Percentiles rank a stretch among this genome's conserved stretches.
These are phyloP conservation scores for Kuraishia ogatae DNA, from an alignment of 805 yeast genomes.

Conservation along the genomic window DNA sequence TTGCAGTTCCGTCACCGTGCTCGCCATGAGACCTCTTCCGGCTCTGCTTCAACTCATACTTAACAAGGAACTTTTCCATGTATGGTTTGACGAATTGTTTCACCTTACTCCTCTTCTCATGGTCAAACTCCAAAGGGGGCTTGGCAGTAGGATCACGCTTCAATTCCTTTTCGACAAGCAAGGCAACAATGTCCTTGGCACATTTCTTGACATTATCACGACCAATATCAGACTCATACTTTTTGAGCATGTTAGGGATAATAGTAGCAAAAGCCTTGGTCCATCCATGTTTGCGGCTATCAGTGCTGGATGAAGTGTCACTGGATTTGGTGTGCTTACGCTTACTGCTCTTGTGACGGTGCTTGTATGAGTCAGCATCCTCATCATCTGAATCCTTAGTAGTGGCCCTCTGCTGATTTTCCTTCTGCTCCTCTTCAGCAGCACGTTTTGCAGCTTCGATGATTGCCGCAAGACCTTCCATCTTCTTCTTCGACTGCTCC, in stretches of 20 bases:
- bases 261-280: constrained; percentile 51
- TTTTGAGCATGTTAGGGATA: constrained; percentile 73
- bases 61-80: constrained; percentile 57
- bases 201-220: constrained; percentile 67
- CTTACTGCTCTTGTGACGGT: background rate
- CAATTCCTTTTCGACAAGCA: constrained; percentile 60
- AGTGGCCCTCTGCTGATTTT: constrained; percentile 4
- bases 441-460: constrained; percentile 23
- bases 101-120: constrained; percentile 62
- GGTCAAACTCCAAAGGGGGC: constrained; percentile 50
- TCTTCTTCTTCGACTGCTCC: constrained; percentile 24
- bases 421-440: constrained; percentile 21
- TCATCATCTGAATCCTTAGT: background rate
- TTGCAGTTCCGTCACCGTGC: background rate
- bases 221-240: constrained; percentile 57
- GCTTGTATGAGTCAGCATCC: background rate
- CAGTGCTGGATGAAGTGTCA: background rate
- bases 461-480: constrained; percentile 16
- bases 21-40: constrained; percentile 8
- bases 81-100: constrained; percentile 53
- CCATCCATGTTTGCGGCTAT: constrained; percentile 22
- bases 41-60: constrained; percentile 31
- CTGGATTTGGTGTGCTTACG: background rate
- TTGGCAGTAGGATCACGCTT: constrained; percentile 30
- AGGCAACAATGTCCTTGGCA: constrained; percentile 69